Evolutionary conservation across 441 rosid genomes (phyloP).

Genomic region (Francoa sonchifolia): DNA sequence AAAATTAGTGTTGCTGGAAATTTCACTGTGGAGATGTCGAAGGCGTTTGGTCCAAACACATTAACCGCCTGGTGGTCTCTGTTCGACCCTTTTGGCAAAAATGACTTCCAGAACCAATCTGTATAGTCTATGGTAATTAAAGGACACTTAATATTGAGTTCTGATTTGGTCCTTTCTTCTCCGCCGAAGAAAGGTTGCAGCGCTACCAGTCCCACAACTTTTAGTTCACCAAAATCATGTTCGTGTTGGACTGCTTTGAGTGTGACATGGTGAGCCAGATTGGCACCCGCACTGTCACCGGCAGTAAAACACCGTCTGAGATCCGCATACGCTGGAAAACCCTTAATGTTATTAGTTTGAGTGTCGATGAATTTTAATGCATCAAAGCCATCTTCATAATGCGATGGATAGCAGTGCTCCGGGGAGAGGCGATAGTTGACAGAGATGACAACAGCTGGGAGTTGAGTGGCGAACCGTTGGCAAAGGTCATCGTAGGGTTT

Average conservation of each 20-base stretch:
- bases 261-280: conserved; percentile 17
- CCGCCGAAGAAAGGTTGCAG: conserved; percentile 22
- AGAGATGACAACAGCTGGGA: conserved; percentile 10
- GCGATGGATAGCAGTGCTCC: conserved; percentile 17
- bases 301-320: conserved; percentile 1
- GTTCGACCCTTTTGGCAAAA: conserved; percentile 16
- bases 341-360: no score
- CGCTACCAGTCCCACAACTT: conserved; percentile 11
- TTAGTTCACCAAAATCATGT: conserved; percentile 3
- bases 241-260: conserved; percentile 7
- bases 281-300: conserved; percentile 25
- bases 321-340: conserved; percentile 2
- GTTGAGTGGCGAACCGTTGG: conserved; percentile 5
- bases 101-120: conserved; percentile 12
- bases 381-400: conserved; percentile 20
- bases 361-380: conserved; percentile 13
- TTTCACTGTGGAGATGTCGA: conserved; percentile 2
- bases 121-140: neutral
- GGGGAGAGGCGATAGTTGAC: conserved; percentile 15
- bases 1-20: conserved; percentile 13
- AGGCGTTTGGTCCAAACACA: conserved; percentile 11
- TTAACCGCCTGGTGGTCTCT: conserved; percentile 11
- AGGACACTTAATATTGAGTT: conserved; percentile 6
- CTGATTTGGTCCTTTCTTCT: conserved; percentile 20
- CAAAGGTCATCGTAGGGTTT: conserved; percentile 11